Conservation (phyloP, 1,284 basidiomycete genomes). For the Fomitopsis palustris region DNA sequence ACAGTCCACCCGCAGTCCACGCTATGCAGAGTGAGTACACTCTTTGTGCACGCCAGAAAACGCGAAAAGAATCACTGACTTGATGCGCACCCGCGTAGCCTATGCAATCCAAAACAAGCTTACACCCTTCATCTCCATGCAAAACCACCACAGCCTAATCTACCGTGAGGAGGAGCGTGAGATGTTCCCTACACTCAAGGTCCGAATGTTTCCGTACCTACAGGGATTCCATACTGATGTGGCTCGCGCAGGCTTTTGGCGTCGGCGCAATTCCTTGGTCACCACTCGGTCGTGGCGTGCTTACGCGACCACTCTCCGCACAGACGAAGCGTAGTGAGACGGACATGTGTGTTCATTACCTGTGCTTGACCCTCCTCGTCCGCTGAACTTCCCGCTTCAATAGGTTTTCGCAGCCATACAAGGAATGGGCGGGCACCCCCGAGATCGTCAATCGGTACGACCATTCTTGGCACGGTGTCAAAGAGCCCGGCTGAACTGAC, state of each 20-base stretch:
- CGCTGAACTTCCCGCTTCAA: not conserved
- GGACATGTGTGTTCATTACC: slow-evolving; percentile 8
- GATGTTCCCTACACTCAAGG: slow-evolving; percentile 42
- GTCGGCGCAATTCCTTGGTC: slow-evolving; percentile 42
- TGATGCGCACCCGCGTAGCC: no score
- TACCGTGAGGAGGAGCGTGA: slow-evolving; percentile 53
- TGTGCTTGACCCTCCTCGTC: not conserved
- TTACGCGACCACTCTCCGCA: slow-evolving; percentile 30
- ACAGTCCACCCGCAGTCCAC: slow-evolving; percentile 30
- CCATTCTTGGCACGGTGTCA: not conserved
- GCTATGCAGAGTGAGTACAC: slow-evolving; percentile 47
- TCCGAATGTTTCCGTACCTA: not conserved
- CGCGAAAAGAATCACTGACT: no score
- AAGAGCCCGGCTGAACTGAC: no score
- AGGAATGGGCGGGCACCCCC: slow-evolving; percentile 7
- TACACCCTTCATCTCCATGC: slow-evolving; percentile 54
- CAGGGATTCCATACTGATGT: not conserved
- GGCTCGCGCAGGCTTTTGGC: slow-evolving; percentile 22
- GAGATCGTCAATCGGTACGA: slow-evolving; percentile 14
- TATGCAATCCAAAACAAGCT: slow-evolving; percentile 36
- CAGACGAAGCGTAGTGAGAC: slow-evolving; percentile 22
- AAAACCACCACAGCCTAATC: slow-evolving; percentile 41
- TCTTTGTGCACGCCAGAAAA: no score
- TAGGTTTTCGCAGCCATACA: slow-evolving; percentile 13
- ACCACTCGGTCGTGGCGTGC: slow-evolving; percentile 36